Conservation (phyloP, 306 rosid genomes). For the Aeschynomene evenia region DNA sequence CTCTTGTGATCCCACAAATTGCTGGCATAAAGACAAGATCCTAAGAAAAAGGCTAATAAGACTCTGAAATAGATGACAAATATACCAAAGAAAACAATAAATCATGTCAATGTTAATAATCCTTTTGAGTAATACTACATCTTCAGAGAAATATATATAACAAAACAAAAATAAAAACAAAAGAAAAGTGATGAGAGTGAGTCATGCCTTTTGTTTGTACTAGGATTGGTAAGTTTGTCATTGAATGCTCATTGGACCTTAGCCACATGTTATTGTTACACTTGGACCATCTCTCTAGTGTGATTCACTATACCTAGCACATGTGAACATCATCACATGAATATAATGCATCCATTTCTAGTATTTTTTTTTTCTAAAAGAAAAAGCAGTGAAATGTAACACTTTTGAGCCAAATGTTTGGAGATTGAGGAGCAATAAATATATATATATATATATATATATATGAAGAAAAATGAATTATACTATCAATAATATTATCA, state of each 20-base stretch:
- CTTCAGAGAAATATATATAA: too few relatives aligned
- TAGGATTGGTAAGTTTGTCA: not conserved
- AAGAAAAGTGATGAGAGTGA: too few relatives aligned
- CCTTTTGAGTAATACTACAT: too few relatives aligned
- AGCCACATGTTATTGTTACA: not conserved
- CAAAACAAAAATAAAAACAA: too few relatives aligned
- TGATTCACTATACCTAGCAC: not conserved
- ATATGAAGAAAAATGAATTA: not conserved
- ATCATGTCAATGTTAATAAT: too few relatives aligned
- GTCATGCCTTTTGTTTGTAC: not conserved
- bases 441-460: not conserved
- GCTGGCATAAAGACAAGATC: slow-evolving; percentile 1
- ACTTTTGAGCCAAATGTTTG: not conserved
- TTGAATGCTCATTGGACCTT: not conserved
- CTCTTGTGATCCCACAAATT: not conserved
- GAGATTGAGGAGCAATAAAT: not conserved
- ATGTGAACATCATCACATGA: slow-evolving; percentile 23
- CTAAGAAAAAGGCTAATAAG: not conserved
- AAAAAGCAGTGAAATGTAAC: not conserved
- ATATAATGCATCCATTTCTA: not conserved
- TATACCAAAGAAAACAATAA: not conserved
- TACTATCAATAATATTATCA: too few relatives aligned
- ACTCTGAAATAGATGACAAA: not conserved
- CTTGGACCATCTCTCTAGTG: not conserved
- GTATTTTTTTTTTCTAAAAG: too few relatives aligned